A percentile compares a stretch with the other conserved stretches of the same genome.
Conservation (phyloP, 2,329 filamentous ascomycete genomes). For the Coniochaeta pulveracea region DNA sequence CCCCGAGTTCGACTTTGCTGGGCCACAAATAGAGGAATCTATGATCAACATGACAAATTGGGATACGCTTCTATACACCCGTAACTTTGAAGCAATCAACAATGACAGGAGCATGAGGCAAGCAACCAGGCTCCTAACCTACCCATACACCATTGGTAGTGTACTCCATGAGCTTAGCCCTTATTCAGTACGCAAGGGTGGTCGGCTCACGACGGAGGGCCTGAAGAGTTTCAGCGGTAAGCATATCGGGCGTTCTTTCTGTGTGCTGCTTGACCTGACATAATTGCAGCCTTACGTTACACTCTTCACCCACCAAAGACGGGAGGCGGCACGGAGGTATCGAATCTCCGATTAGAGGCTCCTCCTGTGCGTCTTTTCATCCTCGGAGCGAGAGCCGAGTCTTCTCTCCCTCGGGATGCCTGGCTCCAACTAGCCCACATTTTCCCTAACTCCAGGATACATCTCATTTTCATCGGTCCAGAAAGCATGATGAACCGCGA, state of each 20-base stretch:
- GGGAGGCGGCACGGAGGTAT: conserved; percentile 63
- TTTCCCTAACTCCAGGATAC: conserved; percentile 84
- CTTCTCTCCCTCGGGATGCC: conserved; percentile 82
- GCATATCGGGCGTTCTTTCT: no score
- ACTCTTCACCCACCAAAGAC: conserved; percentile 78
- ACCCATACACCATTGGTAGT: conserved; percentile 84
- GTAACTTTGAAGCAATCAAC: conserved; percentile 85
- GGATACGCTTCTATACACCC: conserved; percentile 92
- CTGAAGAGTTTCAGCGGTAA: conserved; percentile 89
- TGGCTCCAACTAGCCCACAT: conserved; percentile 93
- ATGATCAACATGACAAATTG: conserved; percentile 96
- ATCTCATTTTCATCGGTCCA: conserved; percentile 88
- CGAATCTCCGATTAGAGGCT: conserved; percentile 70
- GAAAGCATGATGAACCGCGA: conserved; percentile 94
- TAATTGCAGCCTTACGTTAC: conserved; percentile 54
- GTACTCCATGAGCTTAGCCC: conserved; percentile 90
- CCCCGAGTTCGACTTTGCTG: conserved; percentile 86
- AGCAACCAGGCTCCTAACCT: conserved; percentile 85
- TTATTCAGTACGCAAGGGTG: conserved; percentile 66
- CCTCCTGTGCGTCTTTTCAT: conserved; percentile 89
- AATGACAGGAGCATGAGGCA: conserved; percentile 85
- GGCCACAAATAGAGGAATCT: conserved; percentile 81
- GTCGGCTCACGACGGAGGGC: conserved; percentile 74
- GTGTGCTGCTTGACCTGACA: no score
- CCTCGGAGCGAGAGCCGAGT: conserved; percentile 91